Percentiles rank a stretch among this genome's conserved stretches.
Evolutionary conservation across 1,284 basidiomycete species (phyloP).

Genomic region (Coniophora puteana): DNA sequence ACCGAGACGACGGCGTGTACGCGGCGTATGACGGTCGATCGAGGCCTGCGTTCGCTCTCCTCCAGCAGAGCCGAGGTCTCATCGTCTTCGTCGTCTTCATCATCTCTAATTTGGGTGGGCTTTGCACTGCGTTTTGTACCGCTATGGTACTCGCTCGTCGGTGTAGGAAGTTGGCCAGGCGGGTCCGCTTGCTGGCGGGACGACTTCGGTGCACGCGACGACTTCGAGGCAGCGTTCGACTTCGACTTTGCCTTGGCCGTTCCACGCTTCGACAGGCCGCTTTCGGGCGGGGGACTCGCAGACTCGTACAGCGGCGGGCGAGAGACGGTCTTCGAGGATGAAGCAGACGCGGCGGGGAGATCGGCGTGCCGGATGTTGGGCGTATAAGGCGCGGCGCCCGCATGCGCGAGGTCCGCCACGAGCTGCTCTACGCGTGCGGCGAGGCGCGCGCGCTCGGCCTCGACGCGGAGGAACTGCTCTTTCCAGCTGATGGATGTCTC

Average conservation of each 20-base stretch:
- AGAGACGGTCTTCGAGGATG: too few relatives aligned
- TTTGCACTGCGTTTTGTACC: conserved; percentile 16
- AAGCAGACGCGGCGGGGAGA: conserved; percentile 12
- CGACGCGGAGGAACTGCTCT: conserved; percentile 65
- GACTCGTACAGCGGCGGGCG: conserved; percentile 10
- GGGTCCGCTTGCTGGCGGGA: conserved; percentile 10
- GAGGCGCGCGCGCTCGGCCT: conserved; percentile 55
- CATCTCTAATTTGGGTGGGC: too few relatives aligned
- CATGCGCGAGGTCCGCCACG: conserved; percentile 33
- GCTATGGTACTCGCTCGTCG: conserved; percentile 28
- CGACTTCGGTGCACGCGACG: too few relatives aligned
- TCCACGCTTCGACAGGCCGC: conserved; percentile 13
- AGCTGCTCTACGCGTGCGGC: conserved; percentile 54
- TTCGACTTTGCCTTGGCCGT: conserved; percentile 11
- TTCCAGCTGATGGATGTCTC: conserved; percentile 60
- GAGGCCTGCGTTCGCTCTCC: conserved; percentile 12
- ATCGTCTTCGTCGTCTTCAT: neutral
- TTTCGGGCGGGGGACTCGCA: conserved; percentile 14
- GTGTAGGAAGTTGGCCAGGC: conserved; percentile 25
- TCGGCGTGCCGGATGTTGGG: conserved; percentile 19
- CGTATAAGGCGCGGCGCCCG: conserved; percentile 17
- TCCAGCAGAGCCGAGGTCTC: too few relatives aligned
- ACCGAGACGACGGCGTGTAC: conserved; percentile 41
- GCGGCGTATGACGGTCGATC: conserved; percentile 34
- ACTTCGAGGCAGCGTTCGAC: too few relatives aligned